These are phyloP conservation scores for Calonectria pseudoturangicola DNA, from an alignment of 2,329 filamentous ascomycete species.

Conservation along the genomic window DNA sequence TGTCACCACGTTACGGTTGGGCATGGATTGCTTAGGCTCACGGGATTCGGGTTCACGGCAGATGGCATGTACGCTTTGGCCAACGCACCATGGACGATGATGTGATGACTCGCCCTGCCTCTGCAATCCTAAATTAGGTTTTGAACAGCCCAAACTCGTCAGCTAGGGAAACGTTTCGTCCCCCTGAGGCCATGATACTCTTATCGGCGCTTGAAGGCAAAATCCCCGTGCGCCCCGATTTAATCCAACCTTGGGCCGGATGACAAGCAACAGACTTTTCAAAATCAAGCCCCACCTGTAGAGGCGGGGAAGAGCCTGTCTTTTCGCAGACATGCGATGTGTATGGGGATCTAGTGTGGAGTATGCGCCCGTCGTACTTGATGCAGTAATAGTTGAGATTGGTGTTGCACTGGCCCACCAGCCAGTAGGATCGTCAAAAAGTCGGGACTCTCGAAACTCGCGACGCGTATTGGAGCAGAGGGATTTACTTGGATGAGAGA, in stretches of 20 bases:
- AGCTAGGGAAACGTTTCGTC: constrained; percentile 9
- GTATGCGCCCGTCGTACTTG: background rate
- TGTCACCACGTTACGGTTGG: constrained; percentile 1
- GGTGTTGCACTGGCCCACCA: constrained; percentile 18
- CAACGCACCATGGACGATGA: constrained; percentile 14
- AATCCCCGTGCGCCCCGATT: constrained; percentile 21
- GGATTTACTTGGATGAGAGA: constrained; percentile 19
- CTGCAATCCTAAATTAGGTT: background rate
- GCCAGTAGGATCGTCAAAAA: constrained; percentile 19
- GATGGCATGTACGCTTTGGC: constrained; percentile 9
- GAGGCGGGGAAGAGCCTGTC: constrained; percentile 22
- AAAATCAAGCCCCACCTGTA: background rate
- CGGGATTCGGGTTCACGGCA: background rate
- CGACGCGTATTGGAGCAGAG: constrained; percentile 23
- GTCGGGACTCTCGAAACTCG: constrained; percentile 10
- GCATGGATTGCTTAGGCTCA: constrained; percentile 16
- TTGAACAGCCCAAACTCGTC: background rate
- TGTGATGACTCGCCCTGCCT: constrained; percentile 11
- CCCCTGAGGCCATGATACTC: constrained; percentile 19
- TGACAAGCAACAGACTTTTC: constrained; percentile 26
- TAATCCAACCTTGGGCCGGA: constrained; percentile 19
- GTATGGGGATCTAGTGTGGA: constrained; percentile 15
- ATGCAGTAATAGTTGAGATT: constrained; percentile 30
- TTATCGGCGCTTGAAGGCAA: constrained; percentile 25
- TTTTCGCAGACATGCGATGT: background rate